phyloP scores from a whole-genome alignment of 495 filamentous ascomycete genomes.

The Podospora comata region DNA sequence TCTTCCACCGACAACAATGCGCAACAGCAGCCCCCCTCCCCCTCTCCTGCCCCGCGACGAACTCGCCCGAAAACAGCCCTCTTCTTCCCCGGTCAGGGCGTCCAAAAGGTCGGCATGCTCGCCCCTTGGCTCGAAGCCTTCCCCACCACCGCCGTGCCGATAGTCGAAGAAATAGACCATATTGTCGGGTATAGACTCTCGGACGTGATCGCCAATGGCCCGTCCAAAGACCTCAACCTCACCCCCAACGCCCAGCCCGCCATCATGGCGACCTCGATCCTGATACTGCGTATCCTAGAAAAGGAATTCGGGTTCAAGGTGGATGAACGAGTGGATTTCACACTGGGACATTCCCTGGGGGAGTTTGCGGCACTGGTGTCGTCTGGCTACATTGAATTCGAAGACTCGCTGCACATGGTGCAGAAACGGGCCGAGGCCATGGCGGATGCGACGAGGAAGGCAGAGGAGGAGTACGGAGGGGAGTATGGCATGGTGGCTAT shows the following conservation, averaged over 20 bases:
- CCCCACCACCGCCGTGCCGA: slow-evolving; percentile 63
- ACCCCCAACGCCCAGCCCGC: slow-evolving; percentile 92
- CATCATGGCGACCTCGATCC: slow-evolving; percentile 88
- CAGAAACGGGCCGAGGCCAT: slow-evolving; percentile 79
- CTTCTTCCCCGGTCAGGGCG: slow-evolving; percentile 90
- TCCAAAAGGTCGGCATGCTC: slow-evolving; percentile 91
- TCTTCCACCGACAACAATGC: slow-evolving; percentile 12
- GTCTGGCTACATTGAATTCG: slow-evolving; percentile 69
- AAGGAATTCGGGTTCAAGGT: slow-evolving; percentile 75
- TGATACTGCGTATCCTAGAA: slow-evolving; percentile 88
- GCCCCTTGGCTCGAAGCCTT: slow-evolving; percentile 80
- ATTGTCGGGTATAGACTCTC: slow-evolving; percentile 67
- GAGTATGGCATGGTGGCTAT: slow-evolving; percentile 93
- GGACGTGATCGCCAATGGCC: slow-evolving; percentile 74
- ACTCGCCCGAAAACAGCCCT: slow-evolving; percentile 66
- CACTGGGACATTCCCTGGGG: slow-evolving; percentile 89
- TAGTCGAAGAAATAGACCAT: slow-evolving; percentile 81
- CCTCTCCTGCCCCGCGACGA: background rate
- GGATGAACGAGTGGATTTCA: slow-evolving; percentile 66
- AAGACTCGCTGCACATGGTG: slow-evolving; percentile 74
- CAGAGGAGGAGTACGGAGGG: slow-evolving; percentile 60
- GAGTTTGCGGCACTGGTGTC: slow-evolving; percentile 91
- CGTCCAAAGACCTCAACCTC: slow-evolving; percentile 67
- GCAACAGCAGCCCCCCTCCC: background rate
- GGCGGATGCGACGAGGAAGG: slow-evolving; percentile 67